phyloP scores from a whole-genome alignment of 1,139 yeast genomes.

The Hansenula sp. region DNA sequence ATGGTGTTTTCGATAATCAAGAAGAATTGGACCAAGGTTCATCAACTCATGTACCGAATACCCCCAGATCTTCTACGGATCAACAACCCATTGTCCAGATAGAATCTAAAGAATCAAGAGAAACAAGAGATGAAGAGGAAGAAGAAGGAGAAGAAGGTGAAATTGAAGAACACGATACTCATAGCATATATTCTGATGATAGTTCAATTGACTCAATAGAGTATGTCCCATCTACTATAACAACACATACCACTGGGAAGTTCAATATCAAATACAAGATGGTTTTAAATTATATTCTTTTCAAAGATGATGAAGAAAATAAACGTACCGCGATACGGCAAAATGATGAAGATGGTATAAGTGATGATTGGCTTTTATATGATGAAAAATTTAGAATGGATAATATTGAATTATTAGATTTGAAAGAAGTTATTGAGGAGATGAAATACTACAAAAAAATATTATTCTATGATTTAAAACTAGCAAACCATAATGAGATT shows the following conservation, averaged over 20 bases:
- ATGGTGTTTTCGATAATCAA: not conserved
- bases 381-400: constrained; percentile 32
- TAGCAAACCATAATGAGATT: not conserved
- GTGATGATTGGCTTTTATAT: constrained; percentile 36
- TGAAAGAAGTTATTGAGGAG: constrained; percentile 29
- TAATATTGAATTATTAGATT: constrained; percentile 30
- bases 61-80: not conserved
- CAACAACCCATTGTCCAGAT: not conserved
- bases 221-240: constrained; percentile 2
- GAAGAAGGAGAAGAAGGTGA: not conserved
- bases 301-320: constrained; percentile 15
- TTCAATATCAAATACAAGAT: constrained; percentile 1
- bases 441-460: constrained; percentile 28
- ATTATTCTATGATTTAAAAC: constrained; percentile 27
- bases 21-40: not conserved
- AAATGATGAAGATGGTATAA: constrained; percentile 22
- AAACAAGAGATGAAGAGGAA: not conserved
- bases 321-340: constrained; percentile 23
- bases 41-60: constrained; percentile 1
- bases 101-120: not conserved
- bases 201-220: constrained; percentile 1
- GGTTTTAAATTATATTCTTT: constrained; percentile 15
- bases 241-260: constrained; percentile 10
- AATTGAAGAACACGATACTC: not conserved
- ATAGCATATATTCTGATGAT: constrained; percentile 1